Percentiles rank a stretch among this genome's conserved stretches.
Conservation (phyloP, 495 filamentous ascomycete species). For the Neurospora sp. region DNA sequence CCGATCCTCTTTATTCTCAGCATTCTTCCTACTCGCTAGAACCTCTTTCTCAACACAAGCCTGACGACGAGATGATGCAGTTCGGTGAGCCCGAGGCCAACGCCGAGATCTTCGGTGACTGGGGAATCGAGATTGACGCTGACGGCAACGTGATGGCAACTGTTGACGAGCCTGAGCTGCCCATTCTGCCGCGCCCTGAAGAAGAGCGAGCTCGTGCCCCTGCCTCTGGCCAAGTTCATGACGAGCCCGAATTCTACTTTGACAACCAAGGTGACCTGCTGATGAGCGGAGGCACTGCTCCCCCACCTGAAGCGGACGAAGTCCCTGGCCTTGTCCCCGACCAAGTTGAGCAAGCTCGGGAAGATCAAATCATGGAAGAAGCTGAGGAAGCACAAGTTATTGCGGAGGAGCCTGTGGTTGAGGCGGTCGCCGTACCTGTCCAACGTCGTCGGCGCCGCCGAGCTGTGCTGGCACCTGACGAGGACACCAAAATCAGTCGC, state of each 20-base stretch:
- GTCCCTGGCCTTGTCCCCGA: constrained; percentile 3
- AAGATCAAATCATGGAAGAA: neutral
- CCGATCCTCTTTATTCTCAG: neutral
- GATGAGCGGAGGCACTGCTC: constrained; percentile 6
- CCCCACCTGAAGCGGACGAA: constrained; percentile 1
- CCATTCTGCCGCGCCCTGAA: constrained; percentile 15
- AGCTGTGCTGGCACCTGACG: constrained; percentile 25
- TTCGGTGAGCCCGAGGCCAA: constrained; percentile 19
- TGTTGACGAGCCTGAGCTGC: constrained; percentile 28
- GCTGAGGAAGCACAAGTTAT: neutral
- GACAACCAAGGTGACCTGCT: constrained; percentile 14
- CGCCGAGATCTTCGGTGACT: constrained; percentile 20
- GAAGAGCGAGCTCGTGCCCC: neutral
- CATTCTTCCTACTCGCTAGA: constrained; percentile 5
- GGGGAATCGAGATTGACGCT: constrained; percentile 33
- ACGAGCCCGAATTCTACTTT: neutral
- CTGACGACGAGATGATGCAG: constrained; percentile 9
- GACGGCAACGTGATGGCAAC: constrained; percentile 25
- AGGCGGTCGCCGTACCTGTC: constrained; percentile 12
- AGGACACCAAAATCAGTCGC: constrained; percentile 40
- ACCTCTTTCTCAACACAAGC: constrained; percentile 12
- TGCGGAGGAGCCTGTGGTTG: constrained; percentile 6
- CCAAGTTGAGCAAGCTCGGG: neutral
- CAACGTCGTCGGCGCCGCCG: constrained; percentile 18
- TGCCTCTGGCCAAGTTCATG: neutral